A percentile compares a stretch with the other conserved stretches of the same genome.
Conservation (phyloP, 495 filamentous ascomycete genomes). For the Staphylotrichum longicolle region DNA sequence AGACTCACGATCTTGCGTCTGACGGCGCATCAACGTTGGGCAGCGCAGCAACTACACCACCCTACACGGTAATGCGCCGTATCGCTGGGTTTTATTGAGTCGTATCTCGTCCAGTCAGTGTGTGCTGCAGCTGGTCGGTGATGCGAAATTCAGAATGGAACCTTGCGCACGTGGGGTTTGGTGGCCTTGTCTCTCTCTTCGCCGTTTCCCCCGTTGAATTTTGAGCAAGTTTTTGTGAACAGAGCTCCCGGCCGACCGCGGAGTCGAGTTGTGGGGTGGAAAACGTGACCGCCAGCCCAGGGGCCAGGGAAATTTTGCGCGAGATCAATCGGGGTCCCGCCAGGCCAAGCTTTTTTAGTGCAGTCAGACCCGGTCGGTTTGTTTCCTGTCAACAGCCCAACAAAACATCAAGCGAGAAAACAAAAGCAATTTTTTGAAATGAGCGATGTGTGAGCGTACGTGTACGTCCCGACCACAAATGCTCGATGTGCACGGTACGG, state of each 20-base stretch:
- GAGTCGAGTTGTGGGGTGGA: conserved; percentile 4
- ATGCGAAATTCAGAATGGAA: background rate
- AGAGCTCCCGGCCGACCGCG: background rate
- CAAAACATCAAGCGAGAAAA: background rate
- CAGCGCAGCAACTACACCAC: too few species aligned
- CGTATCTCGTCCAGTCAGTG: conserved; percentile 21
- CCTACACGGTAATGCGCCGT: background rate
- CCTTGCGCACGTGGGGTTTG: conserved; percentile 4
- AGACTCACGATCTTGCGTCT: too few species aligned
- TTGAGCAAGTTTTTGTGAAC: background rate
- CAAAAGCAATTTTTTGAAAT: background rate
- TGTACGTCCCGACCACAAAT: too few species aligned
- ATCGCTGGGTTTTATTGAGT: background rate
- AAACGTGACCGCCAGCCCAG: conserved; percentile 6
- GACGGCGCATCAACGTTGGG: too few species aligned
- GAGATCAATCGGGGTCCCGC: background rate
- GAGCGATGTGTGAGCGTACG: background rate
- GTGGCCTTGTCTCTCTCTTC: background rate
- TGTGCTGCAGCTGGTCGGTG: background rate
- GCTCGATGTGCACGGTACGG: too few species aligned
- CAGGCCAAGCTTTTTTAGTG: conserved; percentile 5
- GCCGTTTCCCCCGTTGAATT: background rate
- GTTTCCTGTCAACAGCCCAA: conserved; percentile 1
- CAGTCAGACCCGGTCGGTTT: background rate
- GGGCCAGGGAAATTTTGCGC: background rate